Conservation (phyloP, 352 stramenopile genomes). For the Pythium coloratum region DNA sequence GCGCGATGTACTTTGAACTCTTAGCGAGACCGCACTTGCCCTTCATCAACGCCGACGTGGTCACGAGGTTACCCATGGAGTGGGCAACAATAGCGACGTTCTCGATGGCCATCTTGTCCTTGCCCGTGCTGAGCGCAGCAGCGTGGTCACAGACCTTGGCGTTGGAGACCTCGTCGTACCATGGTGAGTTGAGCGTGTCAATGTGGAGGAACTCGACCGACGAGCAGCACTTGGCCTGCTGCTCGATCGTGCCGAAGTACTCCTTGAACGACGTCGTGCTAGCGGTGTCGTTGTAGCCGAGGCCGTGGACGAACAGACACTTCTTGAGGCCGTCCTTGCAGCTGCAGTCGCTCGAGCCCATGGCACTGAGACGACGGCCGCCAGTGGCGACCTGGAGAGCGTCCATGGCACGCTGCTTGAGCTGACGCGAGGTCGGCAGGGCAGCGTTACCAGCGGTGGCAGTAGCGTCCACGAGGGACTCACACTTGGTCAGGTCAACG, state of each 20-base stretch:
- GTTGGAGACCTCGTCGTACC: conserved; percentile 25
- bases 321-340: conserved; percentile 28
- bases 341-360: conserved; percentile 3
- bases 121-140: neutral
- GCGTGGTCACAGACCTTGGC: conserved; percentile 29
- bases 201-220: conserved; percentile 33
- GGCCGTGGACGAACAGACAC: conserved; percentile 40
- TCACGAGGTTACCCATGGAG: conserved; percentile 55
- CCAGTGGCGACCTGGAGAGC: conserved; percentile 3
- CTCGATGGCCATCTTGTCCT: conserved; percentile 24
- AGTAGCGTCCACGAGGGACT: neutral
- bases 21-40: conserved; percentile 28
- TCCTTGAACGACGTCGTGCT: conserved; percentile 15
- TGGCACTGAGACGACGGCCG: neutral
- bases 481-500: conserved; percentile 10
- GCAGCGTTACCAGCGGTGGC: conserved; percentile 16
- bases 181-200: conserved; percentile 30
- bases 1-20: conserved; percentile 43
- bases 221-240: conserved; percentile 34
- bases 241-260: conserved; percentile 34
- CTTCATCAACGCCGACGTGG: conserved; percentile 27
- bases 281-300: conserved; percentile 13
- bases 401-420: conserved; percentile 10
- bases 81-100: conserved; percentile 39
- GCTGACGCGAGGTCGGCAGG: neutral